Base-by-base conservation (phyloP, 768 basidiomycete species). In the Thelephora ganbajun region DNA sequence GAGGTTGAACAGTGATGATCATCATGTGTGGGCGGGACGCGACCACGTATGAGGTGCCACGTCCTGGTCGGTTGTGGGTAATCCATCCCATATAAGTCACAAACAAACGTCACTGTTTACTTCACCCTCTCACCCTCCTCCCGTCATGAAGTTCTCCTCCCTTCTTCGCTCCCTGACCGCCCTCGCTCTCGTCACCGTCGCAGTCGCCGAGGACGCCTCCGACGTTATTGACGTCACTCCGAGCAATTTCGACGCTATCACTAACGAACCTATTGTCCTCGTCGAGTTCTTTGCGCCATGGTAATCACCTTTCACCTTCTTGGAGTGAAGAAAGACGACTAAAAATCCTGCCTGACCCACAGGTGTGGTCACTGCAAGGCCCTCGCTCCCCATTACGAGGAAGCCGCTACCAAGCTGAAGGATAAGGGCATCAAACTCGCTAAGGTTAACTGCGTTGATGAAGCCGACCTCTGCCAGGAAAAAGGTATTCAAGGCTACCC, bases 361-460 rank as follows among this genome's bases (percentile, higher is more conserved):
- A 87, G 85, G 86, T 93, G 90, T 61, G 90, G 91, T 42, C 92
- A 96, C 69, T 96, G 93, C 73, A 94, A 94, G 60, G 86, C 90
- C 33, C 74, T 96, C 46, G 91, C 90, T 18, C 92, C 92, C 46
- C 83, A 94, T 53, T 94, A 93, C 55, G 89, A 93, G 61, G 81
- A 86, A 62, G 94, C 96, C 3, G 92, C 96, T 1, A 94, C 93
- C 11, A 69, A 78, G 33, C 80, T 99, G 63, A 96, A 94, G 69
- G 83, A 82, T 53, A 86, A 81, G 62, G 72, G 72, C 63, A 89
- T 99, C 68, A 84, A 84, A 63, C 66, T 99, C 46, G 92, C 92
- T 54, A 94, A 97, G 62, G 93, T 98, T 45, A 91, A 98, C 71
- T 98, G 94, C 64, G 94, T 96, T 41, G 92, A 88, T 53, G 73